Evolutionary conservation across 306 rosid species (phyloP).

Genomic region (Sophora flavescens): DNA sequence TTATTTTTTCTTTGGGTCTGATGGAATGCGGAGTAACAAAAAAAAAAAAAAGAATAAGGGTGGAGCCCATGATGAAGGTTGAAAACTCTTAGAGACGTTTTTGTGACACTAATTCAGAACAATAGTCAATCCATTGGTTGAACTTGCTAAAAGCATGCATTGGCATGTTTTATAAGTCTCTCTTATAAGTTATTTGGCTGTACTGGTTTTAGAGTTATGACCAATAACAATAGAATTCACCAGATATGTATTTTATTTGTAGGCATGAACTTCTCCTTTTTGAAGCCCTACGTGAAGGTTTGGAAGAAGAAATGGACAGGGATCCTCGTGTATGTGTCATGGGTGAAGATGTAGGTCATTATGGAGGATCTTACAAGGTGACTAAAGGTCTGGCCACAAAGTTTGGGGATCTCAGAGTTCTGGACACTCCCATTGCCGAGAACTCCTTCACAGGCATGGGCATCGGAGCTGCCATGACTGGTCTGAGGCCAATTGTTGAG

Average conservation of each 20-base stretch:
- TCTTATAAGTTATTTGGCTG: constrained; percentile 5
- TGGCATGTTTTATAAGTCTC: neutral
- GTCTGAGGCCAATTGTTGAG: constrained; percentile 91
- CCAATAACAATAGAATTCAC: constrained; percentile 11
- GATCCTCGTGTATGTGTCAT: constrained; percentile 85
- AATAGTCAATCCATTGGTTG: neutral
- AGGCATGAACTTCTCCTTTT: constrained; percentile 93
- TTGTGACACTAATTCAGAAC: constrained; percentile 4
- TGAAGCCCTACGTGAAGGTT: constrained; percentile 93
- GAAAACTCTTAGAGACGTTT: constrained; percentile 20
- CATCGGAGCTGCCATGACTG: constrained; percentile 99
- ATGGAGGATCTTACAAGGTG: constrained; percentile 97
- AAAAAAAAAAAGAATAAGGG: constrained; percentile 1
- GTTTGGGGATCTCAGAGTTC: constrained; percentile 94
- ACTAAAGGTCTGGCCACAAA: constrained; percentile 83
- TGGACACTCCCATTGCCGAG: constrained; percentile 98
- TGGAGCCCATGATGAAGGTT: constrained; percentile 9
- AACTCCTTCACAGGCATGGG: constrained; percentile 98
- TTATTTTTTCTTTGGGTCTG: neutral
- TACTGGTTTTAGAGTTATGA: constrained; percentile 33
- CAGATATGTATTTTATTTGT: constrained; percentile 36
- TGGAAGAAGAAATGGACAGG: constrained; percentile 98
- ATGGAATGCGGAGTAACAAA: neutral
- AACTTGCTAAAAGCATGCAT: constrained; percentile 25
- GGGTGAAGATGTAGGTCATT: constrained; percentile 98